phyloP scores from a whole-genome alignment of 371 early-diverging fungal genomes.

The Nematocida major region DNA sequence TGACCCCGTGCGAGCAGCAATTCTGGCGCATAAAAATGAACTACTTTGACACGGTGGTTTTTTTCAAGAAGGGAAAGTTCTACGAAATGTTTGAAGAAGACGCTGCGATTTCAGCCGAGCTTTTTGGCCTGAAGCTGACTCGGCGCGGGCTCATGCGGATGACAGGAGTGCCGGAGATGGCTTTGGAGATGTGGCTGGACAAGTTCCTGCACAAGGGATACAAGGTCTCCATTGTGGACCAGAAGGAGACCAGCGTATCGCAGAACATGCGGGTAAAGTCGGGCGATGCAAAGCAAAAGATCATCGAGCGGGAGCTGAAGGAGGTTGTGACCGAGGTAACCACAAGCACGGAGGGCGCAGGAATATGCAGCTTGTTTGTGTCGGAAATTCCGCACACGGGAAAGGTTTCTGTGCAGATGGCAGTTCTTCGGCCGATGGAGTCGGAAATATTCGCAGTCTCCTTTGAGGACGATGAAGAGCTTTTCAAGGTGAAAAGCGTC shows the following conservation, averaged over 20 bases:
- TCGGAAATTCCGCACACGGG: slow-evolving; percentile 76
- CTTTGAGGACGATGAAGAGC: slow-evolving; percentile 75
- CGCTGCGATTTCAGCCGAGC: slow-evolving; percentile 87
- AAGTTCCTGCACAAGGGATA: slow-evolving; percentile 89
- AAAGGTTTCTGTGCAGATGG: neutral
- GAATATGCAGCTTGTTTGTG: slow-evolving; percentile 61
- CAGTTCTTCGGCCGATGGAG: slow-evolving; percentile 23
- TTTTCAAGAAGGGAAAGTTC: slow-evolving; percentile 98
- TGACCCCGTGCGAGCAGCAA: slow-evolving; percentile 94
- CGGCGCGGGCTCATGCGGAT: slow-evolving; percentile 96
- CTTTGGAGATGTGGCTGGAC: slow-evolving; percentile 86
- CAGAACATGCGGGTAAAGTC: slow-evolving; percentile 81
- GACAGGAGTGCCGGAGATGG: slow-evolving; percentile 92
- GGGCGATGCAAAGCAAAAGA: slow-evolving; percentile 66
- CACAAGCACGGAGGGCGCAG: slow-evolving; percentile 9
- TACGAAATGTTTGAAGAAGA: slow-evolving; percentile 97
- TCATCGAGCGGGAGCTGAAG: slow-evolving; percentile 86
- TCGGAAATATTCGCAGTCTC: slow-evolving; percentile 41
- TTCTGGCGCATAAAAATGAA: slow-evolving; percentile 94
- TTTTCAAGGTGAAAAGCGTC: slow-evolving; percentile 73
- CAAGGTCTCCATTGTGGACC: slow-evolving; percentile 93
- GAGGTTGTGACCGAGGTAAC: slow-evolving; percentile 86
- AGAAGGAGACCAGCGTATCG: slow-evolving; percentile 86
- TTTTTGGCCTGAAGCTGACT: slow-evolving; percentile 87
- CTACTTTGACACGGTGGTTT: slow-evolving; percentile 87